Evolutionary conservation across 495 filamentous ascomycete species (phyloP).

Genomic region (Xylaria sp.): DNA sequence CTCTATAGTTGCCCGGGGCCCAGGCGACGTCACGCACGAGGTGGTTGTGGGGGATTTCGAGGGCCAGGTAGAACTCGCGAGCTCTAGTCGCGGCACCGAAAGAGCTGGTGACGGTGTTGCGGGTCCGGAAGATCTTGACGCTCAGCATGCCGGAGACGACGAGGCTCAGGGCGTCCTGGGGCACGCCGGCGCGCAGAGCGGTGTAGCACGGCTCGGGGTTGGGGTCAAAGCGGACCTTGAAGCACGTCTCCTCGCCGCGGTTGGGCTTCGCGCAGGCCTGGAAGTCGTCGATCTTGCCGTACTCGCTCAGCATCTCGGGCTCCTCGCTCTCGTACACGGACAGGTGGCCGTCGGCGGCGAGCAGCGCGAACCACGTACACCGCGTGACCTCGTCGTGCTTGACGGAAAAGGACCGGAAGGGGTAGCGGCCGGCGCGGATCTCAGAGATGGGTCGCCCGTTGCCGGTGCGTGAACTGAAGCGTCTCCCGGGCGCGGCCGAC

Average conservation of each 20-base stretch:
- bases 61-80: constrained; percentile 78
- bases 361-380: constrained; percentile 81
- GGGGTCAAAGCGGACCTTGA: constrained; percentile 84
- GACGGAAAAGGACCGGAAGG: constrained; percentile 76
- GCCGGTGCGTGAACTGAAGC: constrained; percentile 64
- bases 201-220: constrained; percentile 79
- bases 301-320: constrained; percentile 80
- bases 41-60: constrained; percentile 74
- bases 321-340: constrained; percentile 85
- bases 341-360: constrained; percentile 80
- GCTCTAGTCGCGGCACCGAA: constrained; percentile 57
- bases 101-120: constrained; percentile 61
- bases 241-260: constrained; percentile 83
- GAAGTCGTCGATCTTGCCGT: constrained; percentile 73
- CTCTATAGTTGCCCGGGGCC: constrained; percentile 86
- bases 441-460: constrained; percentile 52
- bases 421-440: constrained; percentile 48
- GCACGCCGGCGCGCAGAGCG: constrained; percentile 76
- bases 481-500: constrained; percentile 73
- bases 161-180: constrained; percentile 72
- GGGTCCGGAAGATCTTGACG: constrained; percentile 80
- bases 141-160: constrained; percentile 84
- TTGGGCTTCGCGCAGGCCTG: constrained; percentile 64
- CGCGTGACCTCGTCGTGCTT: constrained; percentile 71
- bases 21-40: constrained; percentile 92